Evolutionary conservation across 2,329 filamentous ascomycete genomes (phyloP).

Genomic region (Trichoderma sp.): DNA sequence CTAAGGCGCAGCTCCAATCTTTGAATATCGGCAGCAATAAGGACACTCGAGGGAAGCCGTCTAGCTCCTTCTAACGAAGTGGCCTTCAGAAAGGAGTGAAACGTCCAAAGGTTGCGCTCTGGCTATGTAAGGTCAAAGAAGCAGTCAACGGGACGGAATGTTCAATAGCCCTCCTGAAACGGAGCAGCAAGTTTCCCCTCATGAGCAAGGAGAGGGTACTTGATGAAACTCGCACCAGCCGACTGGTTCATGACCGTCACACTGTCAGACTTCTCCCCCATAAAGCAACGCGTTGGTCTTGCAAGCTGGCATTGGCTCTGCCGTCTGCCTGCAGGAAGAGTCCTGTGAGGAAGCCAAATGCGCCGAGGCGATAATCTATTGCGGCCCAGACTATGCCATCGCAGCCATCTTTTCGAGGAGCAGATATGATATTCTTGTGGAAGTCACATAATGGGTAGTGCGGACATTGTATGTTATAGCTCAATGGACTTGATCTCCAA

Average conservation of each 20-base stretch:
- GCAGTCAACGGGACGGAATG: not conserved
- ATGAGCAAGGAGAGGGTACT: not conserved
- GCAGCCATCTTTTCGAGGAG: not conserved
- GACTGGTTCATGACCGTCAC: not conserved
- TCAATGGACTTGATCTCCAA: not conserved
- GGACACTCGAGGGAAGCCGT: not conserved
- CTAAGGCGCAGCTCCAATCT: not conserved
- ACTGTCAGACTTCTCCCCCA: not conserved
- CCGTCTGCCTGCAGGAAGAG: slow-evolving; percentile 54
- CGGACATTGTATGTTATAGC: slow-evolving; percentile 2
- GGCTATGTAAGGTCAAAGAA: not conserved
- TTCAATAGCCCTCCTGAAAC: not conserved
- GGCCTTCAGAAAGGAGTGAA: slow-evolving; percentile 1
- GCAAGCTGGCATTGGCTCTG: slow-evolving; percentile 59
- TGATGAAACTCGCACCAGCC: slow-evolving; percentile 7
- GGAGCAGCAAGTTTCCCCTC: not conserved
- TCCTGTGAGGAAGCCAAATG: slow-evolving; percentile 61
- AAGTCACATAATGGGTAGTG: too few species aligned
- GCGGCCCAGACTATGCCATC: not conserved
- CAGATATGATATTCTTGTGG: too few species aligned
- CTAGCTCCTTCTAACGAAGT: slow-evolving; percentile 1
- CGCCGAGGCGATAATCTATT: slow-evolving; percentile 59
- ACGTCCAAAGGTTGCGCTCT: not conserved
- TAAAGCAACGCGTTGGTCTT: slow-evolving; percentile 53
- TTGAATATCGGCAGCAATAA: not conserved